phyloP scores from a whole-genome alignment of 2,329 filamentous ascomycete genomes.

The Boeremia lycopersici region DNA sequence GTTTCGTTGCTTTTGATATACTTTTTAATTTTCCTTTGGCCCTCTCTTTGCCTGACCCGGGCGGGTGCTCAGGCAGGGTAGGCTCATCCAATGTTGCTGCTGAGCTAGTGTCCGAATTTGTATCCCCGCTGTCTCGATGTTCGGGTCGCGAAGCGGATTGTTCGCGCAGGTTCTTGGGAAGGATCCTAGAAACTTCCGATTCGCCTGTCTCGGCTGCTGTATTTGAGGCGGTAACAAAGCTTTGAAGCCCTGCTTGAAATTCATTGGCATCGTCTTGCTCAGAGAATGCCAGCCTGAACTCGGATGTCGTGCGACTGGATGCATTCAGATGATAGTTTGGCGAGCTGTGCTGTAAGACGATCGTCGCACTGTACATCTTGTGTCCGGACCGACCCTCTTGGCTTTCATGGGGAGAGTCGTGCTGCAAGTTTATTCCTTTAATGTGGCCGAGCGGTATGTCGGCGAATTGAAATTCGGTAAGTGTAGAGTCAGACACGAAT shows the following conservation, averaged over 20 bases:
- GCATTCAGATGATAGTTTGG: slow-evolving; percentile 36
- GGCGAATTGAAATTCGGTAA: slow-evolving; percentile 28
- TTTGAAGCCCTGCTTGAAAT: slow-evolving; percentile 15
- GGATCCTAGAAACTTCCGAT: neutral
- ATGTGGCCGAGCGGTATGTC: slow-evolving; percentile 39
- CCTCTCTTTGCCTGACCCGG: neutral
- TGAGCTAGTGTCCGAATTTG: neutral
- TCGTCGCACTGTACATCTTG: slow-evolving; percentile 10
- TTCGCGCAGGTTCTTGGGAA: no score
- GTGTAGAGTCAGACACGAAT: slow-evolving; percentile 22
- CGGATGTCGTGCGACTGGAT: slow-evolving; percentile 17
- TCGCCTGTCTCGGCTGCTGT: neutral
- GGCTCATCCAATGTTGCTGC: no score
- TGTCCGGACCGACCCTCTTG: slow-evolving; percentile 12
- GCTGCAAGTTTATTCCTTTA: slow-evolving; percentile 7
- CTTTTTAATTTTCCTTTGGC: slow-evolving; percentile 24
- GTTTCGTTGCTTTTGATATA: slow-evolving; percentile 22
- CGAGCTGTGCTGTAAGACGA: neutral
- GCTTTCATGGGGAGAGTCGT: slow-evolving; percentile 10
- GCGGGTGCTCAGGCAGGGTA: neutral
- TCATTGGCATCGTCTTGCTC: slow-evolving; percentile 26
- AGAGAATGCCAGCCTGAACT: slow-evolving; percentile 32
- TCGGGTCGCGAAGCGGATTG: no score
- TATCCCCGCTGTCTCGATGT: neutral
- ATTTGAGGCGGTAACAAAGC: neutral